Evolutionary conservation across 371 early-diverging fungal species (phyloP).

Genomic region (Antonospora locustae): DNA sequence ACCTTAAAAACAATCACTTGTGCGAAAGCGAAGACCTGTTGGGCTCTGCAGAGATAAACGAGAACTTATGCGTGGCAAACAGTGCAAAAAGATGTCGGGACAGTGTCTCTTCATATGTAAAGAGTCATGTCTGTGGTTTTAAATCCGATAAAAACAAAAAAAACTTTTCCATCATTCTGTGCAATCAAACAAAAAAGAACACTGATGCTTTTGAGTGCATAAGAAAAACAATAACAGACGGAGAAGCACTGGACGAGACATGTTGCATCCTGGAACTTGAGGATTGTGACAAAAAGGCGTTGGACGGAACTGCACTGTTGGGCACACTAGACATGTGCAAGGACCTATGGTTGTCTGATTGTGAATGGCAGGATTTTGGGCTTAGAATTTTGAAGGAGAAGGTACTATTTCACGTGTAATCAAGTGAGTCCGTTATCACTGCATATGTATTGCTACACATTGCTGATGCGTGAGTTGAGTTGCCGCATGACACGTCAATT

Average conservation of each 20-base stretch:
- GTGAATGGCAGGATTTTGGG: constrained; percentile 49
- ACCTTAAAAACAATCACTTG: constrained; percentile 31
- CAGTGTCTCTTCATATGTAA: too few species aligned
- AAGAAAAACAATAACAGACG: not conserved
- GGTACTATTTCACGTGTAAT: constrained; percentile 52
- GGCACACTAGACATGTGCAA: constrained; percentile 43
- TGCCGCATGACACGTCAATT: too few species aligned
- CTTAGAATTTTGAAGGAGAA: constrained; percentile 54
- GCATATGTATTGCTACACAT: too few species aligned
- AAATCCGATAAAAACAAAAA: not conserved
- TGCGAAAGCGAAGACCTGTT: not conserved
- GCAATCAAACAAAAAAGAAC: too few species aligned
- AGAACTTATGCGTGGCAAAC: too few species aligned
- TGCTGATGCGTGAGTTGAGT: too few species aligned
- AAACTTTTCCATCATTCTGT: not conserved
- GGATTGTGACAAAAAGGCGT: not conserved
- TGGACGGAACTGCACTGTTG: constrained; percentile 36
- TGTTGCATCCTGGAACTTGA: not conserved
- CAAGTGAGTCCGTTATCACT: too few species aligned
- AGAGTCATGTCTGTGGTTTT: too few species aligned
- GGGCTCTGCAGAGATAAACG: too few species aligned
- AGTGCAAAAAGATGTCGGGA: too few species aligned
- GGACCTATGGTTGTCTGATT: constrained; percentile 54
- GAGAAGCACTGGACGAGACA: not conserved
- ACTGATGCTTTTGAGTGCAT: not conserved